Evolutionary conservation across 768 basidiomycete genomes (phyloP).

Genomic region (Galerina sulciceps): DNA sequence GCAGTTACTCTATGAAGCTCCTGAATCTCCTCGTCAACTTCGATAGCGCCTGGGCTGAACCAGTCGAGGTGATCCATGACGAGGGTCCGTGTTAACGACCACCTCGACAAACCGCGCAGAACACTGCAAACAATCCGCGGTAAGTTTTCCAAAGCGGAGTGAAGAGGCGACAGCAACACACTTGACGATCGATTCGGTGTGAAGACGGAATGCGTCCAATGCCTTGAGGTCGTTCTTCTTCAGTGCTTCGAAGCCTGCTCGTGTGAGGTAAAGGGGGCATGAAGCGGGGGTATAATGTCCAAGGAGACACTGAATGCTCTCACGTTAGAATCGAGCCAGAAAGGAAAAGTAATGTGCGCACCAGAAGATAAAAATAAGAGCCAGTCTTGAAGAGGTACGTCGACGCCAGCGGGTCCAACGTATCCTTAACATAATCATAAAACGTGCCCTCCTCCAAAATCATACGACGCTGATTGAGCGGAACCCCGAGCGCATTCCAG

Average conservation of each 20-base stretch:
- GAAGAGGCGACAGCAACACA: conserved; percentile 30
- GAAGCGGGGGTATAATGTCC: conserved; percentile 63
- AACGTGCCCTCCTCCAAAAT: conserved; percentile 53
- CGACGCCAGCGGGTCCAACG: conserved; percentile 51
- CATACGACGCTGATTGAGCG: conserved; percentile 67
- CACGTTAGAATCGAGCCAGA: not conserved
- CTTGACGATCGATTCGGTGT: conserved; percentile 76
- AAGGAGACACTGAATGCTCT: conserved; percentile 35
- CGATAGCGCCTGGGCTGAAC: conserved; percentile 51
- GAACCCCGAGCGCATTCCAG: conserved; percentile 84
- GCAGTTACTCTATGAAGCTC: conserved; percentile 62
- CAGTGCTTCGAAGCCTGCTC: conserved; percentile 58
- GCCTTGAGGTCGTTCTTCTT: conserved; percentile 47
- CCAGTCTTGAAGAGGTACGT: conserved; percentile 60
- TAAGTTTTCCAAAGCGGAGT: not conserved
- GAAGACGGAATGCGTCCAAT: conserved; percentile 64
- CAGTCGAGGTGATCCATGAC: conserved; percentile 77
- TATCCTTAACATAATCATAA: conserved; percentile 56
- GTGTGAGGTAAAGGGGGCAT: conserved; percentile 69
- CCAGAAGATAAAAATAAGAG: conserved; percentile 69
- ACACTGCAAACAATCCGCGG: conserved; percentile 23
- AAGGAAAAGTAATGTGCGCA: conserved; percentile 22
- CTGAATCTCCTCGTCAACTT: conserved; percentile 54
- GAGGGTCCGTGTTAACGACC: conserved; percentile 62
- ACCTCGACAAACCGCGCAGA: conserved; percentile 33